phyloP scores from a whole-genome alignment of 2,329 filamentous ascomycete genomes.

The Fulvia fulva region DNA sequence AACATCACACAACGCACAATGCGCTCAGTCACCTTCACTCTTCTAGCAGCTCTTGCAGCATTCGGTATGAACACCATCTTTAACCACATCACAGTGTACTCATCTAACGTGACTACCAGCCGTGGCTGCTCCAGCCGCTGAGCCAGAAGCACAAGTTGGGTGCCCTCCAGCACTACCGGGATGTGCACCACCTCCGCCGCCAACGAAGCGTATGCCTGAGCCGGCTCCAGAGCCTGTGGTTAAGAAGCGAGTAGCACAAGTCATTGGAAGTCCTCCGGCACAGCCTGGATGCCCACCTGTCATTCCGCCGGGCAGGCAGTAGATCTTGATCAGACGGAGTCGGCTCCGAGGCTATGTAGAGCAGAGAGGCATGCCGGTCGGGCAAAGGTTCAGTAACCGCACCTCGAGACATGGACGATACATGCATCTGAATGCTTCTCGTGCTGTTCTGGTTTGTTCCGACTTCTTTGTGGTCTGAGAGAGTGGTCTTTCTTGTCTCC shows the following conservation, averaged over 20 bases:
- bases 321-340: not conserved
- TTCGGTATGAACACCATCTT: not conserved
- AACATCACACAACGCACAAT: not conserved
- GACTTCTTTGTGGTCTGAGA: too few relatives aligned
- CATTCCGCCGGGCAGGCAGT: not conserved
- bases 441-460: too few relatives aligned
- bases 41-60: not conserved
- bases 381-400: too few relatives aligned
- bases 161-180: not conserved
- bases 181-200: not conserved
- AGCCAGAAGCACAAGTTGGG: not conserved
- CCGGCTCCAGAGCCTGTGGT: not conserved
- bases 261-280: not conserved
- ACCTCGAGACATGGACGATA: too few relatives aligned
- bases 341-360: not conserved
- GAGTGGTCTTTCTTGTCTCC: too few relatives aligned
- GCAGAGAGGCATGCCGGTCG: too few relatives aligned
- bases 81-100: not conserved
- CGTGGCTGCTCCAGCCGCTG: not conserved
- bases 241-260: not conserved
- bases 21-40: not conserved
- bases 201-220: not conserved
- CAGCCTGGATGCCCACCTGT: not conserved
- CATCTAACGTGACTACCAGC: not conserved
- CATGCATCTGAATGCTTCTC: too few relatives aligned